Evolutionary conservation across 225 moss, liverwort and hornwort genomes (phyloP).

Genomic region (Straminergon stramineum): DNA sequence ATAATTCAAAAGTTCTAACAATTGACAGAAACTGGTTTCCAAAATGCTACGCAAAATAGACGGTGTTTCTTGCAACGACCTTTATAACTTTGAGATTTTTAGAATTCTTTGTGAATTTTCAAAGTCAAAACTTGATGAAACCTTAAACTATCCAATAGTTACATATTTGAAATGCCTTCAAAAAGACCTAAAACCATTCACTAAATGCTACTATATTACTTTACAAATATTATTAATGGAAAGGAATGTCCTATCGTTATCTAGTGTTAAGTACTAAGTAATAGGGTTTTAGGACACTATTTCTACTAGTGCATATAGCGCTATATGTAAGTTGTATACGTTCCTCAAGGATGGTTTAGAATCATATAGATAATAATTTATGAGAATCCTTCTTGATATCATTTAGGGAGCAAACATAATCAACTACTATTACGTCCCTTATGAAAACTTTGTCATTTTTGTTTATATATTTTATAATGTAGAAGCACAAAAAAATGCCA

Average conservation of each 20-base stretch:
- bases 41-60: no score
- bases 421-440: fast-evolving
- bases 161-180: background rate
- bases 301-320: fast-evolving
- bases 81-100: no score
- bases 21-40: no score
- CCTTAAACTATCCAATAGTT: fast-evolving
- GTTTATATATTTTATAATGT: background rate
- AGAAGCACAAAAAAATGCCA: background rate
- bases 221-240: background rate
- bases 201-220: fast-evolving
- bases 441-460: background rate
- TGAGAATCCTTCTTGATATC: background rate
- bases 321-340: background rate
- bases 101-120: background rate
- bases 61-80: no score
- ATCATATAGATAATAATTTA: background rate
- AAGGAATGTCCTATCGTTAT: background rate
- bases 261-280: background rate
- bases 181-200: background rate
- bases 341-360: background rate
- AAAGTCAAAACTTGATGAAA: background rate
- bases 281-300: background rate
- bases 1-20: no score
- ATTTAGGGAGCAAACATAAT: no score